Base-by-base conservation (phyloP, 2,329 filamentous ascomycete genomes). In the Pyrenophora seminiperda region DNA sequence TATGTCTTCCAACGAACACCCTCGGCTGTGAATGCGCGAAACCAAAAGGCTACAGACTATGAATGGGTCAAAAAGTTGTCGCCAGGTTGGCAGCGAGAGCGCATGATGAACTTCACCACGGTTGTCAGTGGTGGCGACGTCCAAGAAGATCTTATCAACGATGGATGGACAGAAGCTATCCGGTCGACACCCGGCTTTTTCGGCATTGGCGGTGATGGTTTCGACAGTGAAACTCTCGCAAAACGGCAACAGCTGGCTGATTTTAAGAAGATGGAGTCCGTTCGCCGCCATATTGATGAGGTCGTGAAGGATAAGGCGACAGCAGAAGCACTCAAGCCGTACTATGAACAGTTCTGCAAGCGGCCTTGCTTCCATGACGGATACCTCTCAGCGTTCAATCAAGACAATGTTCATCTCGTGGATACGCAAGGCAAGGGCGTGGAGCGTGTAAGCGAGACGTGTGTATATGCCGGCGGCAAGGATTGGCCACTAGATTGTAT, bases 311-410 rank as follows among this genome's bases (percentile, higher is more conserved):
- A 86, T 56, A 66, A 68, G 9, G 67, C 65, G 1, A 82, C 78
- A 0, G 83, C 84, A 0, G 75, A 76, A 20, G 75, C 68, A 2
- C 75, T 87, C 5, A 82, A 83, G 61, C 74, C 83, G 0, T 85
- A 81, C 81, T 88, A 87, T 61, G 77, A 81, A 0, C 69, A 71
- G 0, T 85, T 81, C 56, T 87, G 84, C 73, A 88, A 88, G 66
- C 79, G 85, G 0, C 83, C 84, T 0, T 79, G 75, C 34, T 86
- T 86, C 69, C 82, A 83, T 67, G 82, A 86, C 59, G 76, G 79
- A 7, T 86, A 84, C 59, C 76, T 87, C 0, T 61, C 75, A 5
- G 58, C 78, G 0, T 88, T 87, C 76, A 88, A 88, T 68, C 65
- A 63, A 27, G 68, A 76, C 0, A 79, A 84, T 56, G 84, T 88